Evolutionary conservation across 2,329 filamentous ascomycete species (phyloP).

Genomic region (Cladosporium sp.): DNA sequence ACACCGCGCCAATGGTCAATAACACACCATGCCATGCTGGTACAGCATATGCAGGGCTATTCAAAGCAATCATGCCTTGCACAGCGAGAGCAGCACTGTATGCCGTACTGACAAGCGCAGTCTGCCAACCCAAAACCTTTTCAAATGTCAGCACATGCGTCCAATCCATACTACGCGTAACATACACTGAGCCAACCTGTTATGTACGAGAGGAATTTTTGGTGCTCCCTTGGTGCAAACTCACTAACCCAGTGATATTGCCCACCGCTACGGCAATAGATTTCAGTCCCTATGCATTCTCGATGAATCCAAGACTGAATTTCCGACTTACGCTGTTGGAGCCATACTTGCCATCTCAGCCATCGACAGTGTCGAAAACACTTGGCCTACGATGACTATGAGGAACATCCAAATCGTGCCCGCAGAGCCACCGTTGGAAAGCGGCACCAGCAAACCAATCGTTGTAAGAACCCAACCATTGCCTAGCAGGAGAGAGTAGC

Average conservation of each 20-base stretch:
- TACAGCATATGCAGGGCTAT: constrained; percentile 34
- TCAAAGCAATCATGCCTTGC: constrained; percentile 37
- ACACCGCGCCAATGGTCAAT: constrained; percentile 20
- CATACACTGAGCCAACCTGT: constrained; percentile 24
- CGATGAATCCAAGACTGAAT: background rate
- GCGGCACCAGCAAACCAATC: constrained; percentile 20
- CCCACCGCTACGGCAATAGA: constrained; percentile 20
- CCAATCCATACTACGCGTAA: background rate
- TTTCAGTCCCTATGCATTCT: background rate
- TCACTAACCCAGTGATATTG: constrained; percentile 30
- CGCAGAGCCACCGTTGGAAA: constrained; percentile 27
- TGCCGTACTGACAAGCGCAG: constrained; percentile 1
- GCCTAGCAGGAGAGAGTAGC: constrained; percentile 19
- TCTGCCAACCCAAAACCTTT: constrained; percentile 3
- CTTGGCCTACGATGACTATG: constrained; percentile 24
- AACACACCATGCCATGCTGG: constrained; percentile 42
- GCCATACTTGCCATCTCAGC: constrained; percentile 33
- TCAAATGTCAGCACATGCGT: background rate
- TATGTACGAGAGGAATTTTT: constrained; percentile 22
- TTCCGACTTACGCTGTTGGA: constrained; percentile 19
- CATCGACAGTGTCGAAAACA: constrained; percentile 26
- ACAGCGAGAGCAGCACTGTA: constrained; percentile 1
- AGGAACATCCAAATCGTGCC: constrained; percentile 31
- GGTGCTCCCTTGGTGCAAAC: constrained; percentile 27
- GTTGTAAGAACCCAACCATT: constrained; percentile 10